Conservation (phyloP, 352 stramenopile genomes). For the Thraustotheca clavata region DNA sequence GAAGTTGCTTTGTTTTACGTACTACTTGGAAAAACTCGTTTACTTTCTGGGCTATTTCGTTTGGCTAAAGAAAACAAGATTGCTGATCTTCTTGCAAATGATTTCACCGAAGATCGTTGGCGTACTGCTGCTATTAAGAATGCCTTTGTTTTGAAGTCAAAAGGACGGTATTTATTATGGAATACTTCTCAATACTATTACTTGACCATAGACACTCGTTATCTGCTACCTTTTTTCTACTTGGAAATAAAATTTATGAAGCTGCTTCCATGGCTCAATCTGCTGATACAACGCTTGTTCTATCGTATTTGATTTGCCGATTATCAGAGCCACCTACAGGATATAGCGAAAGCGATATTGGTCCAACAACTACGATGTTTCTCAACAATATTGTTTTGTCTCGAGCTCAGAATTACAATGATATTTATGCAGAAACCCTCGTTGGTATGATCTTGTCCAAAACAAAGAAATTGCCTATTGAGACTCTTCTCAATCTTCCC, state of each 20-base stretch:
- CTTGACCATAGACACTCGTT: constrained; percentile 26
- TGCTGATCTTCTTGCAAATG: constrained; percentile 62
- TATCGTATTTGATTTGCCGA: constrained; percentile 72
- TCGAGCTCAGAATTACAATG: constrained; percentile 37
- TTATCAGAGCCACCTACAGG: constrained; percentile 37
- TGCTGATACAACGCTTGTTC: constrained; percentile 57
- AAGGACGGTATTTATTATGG: constrained; percentile 41
- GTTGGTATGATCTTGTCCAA: constrained; percentile 56
- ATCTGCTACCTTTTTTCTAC: constrained; percentile 74
- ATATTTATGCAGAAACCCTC: constrained; percentile 73
- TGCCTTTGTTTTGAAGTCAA: constrained; percentile 80
- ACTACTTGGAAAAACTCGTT: constrained; percentile 67
- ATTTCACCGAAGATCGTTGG: constrained; percentile 77
- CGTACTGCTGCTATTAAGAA: constrained; percentile 87
- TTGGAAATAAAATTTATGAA: constrained; percentile 68
- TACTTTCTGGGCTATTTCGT: constrained; percentile 79
- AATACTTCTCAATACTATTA: neutral
- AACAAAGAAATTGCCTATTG: constrained; percentile 39
- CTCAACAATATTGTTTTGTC: constrained; percentile 44
- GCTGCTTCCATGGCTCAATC: constrained; percentile 65
- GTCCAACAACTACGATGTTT: constrained; percentile 25
- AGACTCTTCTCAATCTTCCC: constrained; percentile 42
- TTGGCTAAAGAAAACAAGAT: constrained; percentile 75
- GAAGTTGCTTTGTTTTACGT: constrained; percentile 80
- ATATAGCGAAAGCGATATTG: neutral